Evolutionary conservation across 495 filamentous ascomycete genomes (phyloP).

Genomic region (Penicillium paradoxum): DNA sequence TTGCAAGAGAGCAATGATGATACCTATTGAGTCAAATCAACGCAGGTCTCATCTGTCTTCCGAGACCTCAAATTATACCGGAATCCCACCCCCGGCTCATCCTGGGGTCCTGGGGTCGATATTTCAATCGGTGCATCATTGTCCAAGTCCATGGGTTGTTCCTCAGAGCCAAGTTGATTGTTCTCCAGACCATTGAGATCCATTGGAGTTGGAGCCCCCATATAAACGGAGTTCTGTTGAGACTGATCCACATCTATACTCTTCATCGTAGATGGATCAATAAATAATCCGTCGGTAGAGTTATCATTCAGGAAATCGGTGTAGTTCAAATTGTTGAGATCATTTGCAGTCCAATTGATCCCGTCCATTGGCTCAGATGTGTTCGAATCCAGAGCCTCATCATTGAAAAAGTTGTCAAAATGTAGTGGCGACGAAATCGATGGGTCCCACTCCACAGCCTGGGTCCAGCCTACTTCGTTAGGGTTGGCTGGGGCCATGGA

Average conservation of each 20-base stretch:
- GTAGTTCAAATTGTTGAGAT: not conserved
- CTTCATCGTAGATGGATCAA: not conserved
- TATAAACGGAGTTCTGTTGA: too few relatives aligned
- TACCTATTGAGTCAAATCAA: not conserved
- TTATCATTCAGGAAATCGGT: not conserved
- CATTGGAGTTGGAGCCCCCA: not conserved
- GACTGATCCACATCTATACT: too few relatives aligned
- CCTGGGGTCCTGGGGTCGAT: not conserved
- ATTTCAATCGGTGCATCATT: too few relatives aligned
- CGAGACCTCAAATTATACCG: not conserved
- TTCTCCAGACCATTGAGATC: not conserved
- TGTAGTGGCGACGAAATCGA: too few relatives aligned
- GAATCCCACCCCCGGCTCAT: not conserved
- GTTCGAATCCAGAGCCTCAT: too few relatives aligned
- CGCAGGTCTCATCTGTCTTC: not conserved
- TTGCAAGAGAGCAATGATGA: not conserved
- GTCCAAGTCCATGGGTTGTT: too few relatives aligned
- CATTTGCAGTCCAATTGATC: not conserved
- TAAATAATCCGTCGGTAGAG: not conserved
- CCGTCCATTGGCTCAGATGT: not conserved
- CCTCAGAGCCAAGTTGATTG: too few relatives aligned
- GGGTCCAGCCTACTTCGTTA: too few relatives aligned
- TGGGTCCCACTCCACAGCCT: too few relatives aligned
- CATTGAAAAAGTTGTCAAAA: too few relatives aligned
- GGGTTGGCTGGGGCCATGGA: too few relatives aligned